Conservation (phyloP, 2,329 filamentous ascomycete species). For the Leptographium procerum region DNA sequence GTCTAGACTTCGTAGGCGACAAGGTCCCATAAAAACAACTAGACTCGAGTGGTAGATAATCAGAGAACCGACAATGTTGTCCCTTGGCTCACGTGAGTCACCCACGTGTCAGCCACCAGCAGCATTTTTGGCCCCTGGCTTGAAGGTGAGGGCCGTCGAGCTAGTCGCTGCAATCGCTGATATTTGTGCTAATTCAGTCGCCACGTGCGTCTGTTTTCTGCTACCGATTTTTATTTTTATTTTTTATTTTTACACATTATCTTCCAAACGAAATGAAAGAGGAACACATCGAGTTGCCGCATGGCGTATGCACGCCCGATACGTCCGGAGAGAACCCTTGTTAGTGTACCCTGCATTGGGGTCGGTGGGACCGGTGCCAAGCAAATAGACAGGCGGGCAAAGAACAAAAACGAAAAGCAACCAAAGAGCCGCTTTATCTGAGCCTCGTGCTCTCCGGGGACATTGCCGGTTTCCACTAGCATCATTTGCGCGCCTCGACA, state of each 20-base stretch:
- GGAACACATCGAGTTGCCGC: neutral
- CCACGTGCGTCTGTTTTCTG: neutral
- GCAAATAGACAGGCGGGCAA: neutral
- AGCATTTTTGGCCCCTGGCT: too few species aligned
- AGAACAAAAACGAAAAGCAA: neutral
- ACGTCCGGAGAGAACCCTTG: neutral
- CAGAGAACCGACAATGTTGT: too few species aligned
- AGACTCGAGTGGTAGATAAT: too few species aligned
- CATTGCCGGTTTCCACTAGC: constrained; percentile 1
- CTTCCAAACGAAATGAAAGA: neutral
- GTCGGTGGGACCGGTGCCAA: too few species aligned
- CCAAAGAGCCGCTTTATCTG: constrained; percentile 1
- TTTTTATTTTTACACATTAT: neutral
- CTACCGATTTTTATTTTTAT: neutral
- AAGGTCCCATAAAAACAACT: too few species aligned
- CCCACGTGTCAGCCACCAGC: too few species aligned
- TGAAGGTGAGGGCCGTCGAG: too few species aligned
- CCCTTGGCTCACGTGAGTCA: too few species aligned
- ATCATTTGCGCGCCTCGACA: neutral
- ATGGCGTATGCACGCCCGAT: neutral
- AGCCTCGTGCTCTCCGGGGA: constrained; percentile 6
- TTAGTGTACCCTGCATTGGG: neutral
- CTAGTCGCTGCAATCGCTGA: too few species aligned
- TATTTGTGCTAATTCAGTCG: too few species aligned
- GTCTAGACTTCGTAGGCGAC: too few species aligned